A percentile compares a stretch with the other conserved stretches of the same genome.
These are phyloP conservation scores for Pseudogymnoascus sp. DNA, from an alignment of 2,329 filamentous ascomycete species.

Conservation along the genomic window DNA sequence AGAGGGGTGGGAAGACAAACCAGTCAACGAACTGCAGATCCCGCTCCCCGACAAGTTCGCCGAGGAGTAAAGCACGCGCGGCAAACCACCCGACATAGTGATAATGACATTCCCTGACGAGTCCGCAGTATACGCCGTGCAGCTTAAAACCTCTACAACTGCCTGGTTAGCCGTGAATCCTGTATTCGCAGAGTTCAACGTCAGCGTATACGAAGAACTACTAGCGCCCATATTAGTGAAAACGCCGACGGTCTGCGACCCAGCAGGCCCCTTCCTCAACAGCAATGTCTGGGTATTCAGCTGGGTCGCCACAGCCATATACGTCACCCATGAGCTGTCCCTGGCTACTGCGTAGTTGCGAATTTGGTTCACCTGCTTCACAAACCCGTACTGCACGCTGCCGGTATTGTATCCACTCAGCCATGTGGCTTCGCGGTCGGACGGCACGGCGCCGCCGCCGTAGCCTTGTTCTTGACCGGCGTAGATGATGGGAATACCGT, in stretches of 20 bases:
- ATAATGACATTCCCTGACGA: conserved; percentile 34
- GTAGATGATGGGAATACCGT: conserved; percentile 47
- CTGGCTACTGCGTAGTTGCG: conserved; percentile 15
- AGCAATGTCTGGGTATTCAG: conserved; percentile 15
- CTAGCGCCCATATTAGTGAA: conserved; percentile 33
- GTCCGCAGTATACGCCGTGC: conserved; percentile 34
- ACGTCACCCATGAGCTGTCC: conserved; percentile 14
- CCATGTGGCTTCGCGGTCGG: conserved; percentile 40
- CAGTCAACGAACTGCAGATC: conserved; percentile 22
- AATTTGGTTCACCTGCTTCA: conserved; percentile 20
- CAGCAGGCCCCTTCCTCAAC: conserved; percentile 14
- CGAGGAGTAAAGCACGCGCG: conserved; percentile 33
- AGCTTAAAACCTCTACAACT: conserved; percentile 36
- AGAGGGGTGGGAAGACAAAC: background rate
- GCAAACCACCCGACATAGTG: conserved; percentile 33
- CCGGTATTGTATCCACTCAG: conserved; percentile 31
- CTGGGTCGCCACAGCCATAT: conserved; percentile 11
- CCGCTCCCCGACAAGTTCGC: conserved; percentile 26
- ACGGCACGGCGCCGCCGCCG: conserved; percentile 31
- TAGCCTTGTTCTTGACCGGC: conserved; percentile 47
- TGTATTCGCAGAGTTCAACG: conserved; percentile 29
- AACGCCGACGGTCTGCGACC: conserved; percentile 22
- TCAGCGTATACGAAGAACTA: conserved; percentile 24
- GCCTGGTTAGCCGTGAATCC: conserved; percentile 30
- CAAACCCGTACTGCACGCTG: conserved; percentile 32